phyloP scores from a whole-genome alignment of 73 alveolate genomes.

The Effrenium voratum region DNA sequence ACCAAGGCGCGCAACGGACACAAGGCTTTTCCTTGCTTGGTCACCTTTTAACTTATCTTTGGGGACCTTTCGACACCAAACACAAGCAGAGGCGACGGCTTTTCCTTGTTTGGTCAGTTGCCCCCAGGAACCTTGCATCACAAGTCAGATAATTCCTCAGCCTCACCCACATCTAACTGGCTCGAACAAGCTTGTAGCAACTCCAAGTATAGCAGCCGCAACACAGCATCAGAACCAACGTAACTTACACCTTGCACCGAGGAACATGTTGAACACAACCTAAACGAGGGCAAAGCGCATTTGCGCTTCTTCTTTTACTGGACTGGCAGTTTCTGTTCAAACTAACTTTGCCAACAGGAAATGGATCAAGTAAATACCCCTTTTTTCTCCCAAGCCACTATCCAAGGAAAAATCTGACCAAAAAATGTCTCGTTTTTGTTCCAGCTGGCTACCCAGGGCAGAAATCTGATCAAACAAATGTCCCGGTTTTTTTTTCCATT shows the following conservation, averaged over 20 bases:
- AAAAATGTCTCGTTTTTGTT: neutral
- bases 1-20: neutral
- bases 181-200: neutral
- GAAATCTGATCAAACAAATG: neutral
- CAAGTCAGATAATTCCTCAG: no score
- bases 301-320: neutral
- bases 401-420: neutral
- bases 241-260: neutral
- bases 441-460: neutral
- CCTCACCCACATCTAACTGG: no score
- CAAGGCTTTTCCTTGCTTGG: neutral
- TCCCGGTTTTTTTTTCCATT: neutral
- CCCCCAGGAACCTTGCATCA: no score
- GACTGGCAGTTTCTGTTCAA: neutral
- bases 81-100: neutral
- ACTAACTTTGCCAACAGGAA: no score
- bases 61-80: neutral
- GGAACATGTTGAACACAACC: no score
- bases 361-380: neutral
- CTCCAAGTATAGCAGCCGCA: neutral
- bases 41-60: neutral
- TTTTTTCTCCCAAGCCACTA: neutral
- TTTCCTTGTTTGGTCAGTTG: neutral
- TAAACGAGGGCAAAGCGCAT: no score
- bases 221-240: neutral